Evolutionary conservation across 306 rosid genomes (phyloP), one percentile per base, ranked within the genome.

Genomic region (Begonia peltatifolia): DNA sequence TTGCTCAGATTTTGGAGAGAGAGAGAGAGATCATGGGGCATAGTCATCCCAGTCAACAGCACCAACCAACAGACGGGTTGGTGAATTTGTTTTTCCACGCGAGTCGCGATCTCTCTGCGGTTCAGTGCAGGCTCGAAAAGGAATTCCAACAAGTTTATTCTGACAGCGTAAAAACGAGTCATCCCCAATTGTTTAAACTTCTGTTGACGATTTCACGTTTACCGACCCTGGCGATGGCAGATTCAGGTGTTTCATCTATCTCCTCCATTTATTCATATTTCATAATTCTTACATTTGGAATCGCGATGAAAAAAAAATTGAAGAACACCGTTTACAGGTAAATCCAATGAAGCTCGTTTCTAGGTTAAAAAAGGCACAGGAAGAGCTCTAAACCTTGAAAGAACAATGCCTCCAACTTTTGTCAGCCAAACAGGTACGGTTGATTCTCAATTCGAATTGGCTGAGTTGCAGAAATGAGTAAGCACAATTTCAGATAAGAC

Each of bases 341-440:
- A 89, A 89, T 69, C 95, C 95, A 20, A 82, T 82, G 83, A 84
- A 84, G 71, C 67, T 84, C 46, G 97, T 78, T 41, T 82, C 81
- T 3, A 78, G 97, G 56, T 69, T 84, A 0, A 89, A 82, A 69
- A 89, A 78, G 65, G 44, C 82, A 56, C 97, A 78, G 35, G 81
- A 79, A 58, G 90, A 89, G 58, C 35, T 89, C 43, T 61, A 74
- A 53, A 68, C 44, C 15, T 58, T 89, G 87, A 67, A 82, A 66
- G 89, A 73, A n/a, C 81, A 80, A 64, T 89, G 93, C 61, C 95
- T 71, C 7, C 72, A 79, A 47, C 93, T 89, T 17, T 69, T 89
- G 9, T 72, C 80, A 6, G 97, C 97, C 43, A 82, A 89, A 41
- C 97, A 81, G 86, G 96, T 81, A 12, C 51, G 43, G 6, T 25